A percentile compares a stretch with the other conserved stretches of the same genome.
Conservation (phyloP, 768 basidiomycete genomes). For the Clitopilus passeckerianus region DNA sequence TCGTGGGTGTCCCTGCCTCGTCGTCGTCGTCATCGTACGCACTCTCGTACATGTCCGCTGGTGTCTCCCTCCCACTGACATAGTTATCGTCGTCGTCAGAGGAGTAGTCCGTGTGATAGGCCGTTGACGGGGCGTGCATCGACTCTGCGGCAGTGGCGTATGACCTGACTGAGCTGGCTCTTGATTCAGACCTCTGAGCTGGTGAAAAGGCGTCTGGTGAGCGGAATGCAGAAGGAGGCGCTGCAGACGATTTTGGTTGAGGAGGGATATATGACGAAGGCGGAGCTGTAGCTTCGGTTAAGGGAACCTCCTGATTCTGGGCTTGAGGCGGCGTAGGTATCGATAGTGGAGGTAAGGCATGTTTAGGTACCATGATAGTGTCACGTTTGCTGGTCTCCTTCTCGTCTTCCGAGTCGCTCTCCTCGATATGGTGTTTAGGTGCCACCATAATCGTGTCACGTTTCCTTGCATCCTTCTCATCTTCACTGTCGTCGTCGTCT, state of each 20-base stretch:
- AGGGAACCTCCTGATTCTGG: neutral
- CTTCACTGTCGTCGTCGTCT: neutral
- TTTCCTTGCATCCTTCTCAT: neutral
- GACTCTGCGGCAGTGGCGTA: slow-evolving; percentile 29
- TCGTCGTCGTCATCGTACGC: slow-evolving; percentile 3
- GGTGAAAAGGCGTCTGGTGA: slow-evolving; percentile 9
- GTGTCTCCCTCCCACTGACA: neutral
- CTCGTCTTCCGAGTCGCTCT: neutral
- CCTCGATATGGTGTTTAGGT: neutral
- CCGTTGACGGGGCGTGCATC: slow-evolving; percentile 11
- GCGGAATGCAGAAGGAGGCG: slow-evolving; percentile 6
- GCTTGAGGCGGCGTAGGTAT: neutral
- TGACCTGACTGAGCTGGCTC: slow-evolving; percentile 22
- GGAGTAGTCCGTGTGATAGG: slow-evolving; percentile 1
- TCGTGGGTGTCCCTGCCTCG: slow-evolving; percentile 6
- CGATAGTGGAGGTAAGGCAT: neutral
- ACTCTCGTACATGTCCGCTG: neutral
- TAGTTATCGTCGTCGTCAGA: neutral
- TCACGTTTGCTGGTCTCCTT: neutral
- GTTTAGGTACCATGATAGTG: neutral
- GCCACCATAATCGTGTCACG: neutral
- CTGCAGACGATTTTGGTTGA: neutral
- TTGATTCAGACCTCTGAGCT: slow-evolving; percentile 4
- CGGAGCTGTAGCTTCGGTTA: neutral
- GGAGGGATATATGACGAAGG: neutral